phyloP scores from a whole-genome alignment of 768 basidiomycete species.

The Asterophora parasitica region DNA sequence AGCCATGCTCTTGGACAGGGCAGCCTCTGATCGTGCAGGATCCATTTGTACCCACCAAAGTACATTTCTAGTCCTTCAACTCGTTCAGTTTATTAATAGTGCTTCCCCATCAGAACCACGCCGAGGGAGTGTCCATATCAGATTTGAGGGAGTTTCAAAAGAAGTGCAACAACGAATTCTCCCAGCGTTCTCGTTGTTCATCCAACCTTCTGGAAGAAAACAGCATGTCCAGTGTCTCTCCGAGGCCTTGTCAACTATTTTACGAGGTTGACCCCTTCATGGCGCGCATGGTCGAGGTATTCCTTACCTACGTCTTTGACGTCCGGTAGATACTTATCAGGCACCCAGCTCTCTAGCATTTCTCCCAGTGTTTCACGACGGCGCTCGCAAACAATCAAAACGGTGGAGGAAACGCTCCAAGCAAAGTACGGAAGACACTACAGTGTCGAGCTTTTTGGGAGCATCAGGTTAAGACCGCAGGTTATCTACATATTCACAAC shows the following conservation, averaged over 20 bases:
- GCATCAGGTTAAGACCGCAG: constrained; percentile 26
- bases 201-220: no score
- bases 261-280: no score
- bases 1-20: constrained; percentile 8
- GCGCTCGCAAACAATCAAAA: not conserved
- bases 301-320: not conserved
- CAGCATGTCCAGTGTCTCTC: no score
- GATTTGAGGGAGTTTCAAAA: not conserved
- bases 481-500: no score
- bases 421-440: constrained; percentile 28
- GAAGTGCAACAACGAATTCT: not conserved
- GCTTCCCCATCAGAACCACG: constrained; percentile 11
- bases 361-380: not conserved
- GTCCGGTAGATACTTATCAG: not conserved
- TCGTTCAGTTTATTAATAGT: not conserved
- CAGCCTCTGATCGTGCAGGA: constrained; percentile 21
- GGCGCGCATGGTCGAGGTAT: no score
- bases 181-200: no score
- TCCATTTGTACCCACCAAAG: constrained; percentile 17
- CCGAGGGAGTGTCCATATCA: constrained; percentile 5
- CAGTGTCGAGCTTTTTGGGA: constrained; percentile 41
- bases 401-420: constrained; percentile 23
- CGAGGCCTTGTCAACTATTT: no score
- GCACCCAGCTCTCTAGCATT: not conserved
- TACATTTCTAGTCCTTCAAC: not conserved